A percentile compares a stretch with the other conserved stretches of the same genome.
phyloP scores from a whole-genome alignment of 345 rosid species.

The Cardiospermum halicacabum region DNA sequence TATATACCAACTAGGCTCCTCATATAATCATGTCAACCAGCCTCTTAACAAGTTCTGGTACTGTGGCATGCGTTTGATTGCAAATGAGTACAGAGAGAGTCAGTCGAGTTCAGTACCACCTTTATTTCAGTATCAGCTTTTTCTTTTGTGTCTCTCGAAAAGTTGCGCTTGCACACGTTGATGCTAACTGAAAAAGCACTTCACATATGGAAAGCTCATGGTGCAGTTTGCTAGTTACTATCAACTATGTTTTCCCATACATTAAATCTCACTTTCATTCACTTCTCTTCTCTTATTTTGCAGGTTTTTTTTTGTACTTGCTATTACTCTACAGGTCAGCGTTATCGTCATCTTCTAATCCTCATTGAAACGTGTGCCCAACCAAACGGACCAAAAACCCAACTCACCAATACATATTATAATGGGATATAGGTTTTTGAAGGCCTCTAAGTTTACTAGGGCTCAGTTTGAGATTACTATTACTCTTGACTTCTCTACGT shows the following conservation, averaged over 20 bases:
- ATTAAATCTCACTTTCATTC: neutral
- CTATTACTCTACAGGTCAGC: neutral
- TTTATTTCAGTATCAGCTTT: constrained; percentile 1
- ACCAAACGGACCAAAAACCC: constrained; percentile 4
- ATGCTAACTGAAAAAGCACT: constrained; percentile 10
- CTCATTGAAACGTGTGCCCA: constrained; percentile 14
- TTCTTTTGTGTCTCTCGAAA: neutral
- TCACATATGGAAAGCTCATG: neutral
- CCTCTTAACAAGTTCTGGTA: too few species aligned
- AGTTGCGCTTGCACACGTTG: neutral
- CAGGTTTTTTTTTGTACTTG: constrained; percentile 12
- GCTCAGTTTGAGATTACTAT: neutral
- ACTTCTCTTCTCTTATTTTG: too few species aligned
- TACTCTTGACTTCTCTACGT: too few species aligned
- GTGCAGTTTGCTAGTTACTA: neutral
- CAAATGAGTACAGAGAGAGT: too few species aligned
- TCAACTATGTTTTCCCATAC: neutral
- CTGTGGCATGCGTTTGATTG: neutral
- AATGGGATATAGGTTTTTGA: too few species aligned
- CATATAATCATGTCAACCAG: too few species aligned
- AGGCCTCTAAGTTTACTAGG: too few species aligned
- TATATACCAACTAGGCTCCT: too few species aligned
- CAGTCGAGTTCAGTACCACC: too few species aligned
- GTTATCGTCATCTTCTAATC: constrained; percentile 9
- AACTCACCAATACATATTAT: neutral